These are phyloP conservation scores for Acanthamoeba polyphaga DNA, from an alignment of 208 protist genomes.

Conservation along the genomic window DNA sequence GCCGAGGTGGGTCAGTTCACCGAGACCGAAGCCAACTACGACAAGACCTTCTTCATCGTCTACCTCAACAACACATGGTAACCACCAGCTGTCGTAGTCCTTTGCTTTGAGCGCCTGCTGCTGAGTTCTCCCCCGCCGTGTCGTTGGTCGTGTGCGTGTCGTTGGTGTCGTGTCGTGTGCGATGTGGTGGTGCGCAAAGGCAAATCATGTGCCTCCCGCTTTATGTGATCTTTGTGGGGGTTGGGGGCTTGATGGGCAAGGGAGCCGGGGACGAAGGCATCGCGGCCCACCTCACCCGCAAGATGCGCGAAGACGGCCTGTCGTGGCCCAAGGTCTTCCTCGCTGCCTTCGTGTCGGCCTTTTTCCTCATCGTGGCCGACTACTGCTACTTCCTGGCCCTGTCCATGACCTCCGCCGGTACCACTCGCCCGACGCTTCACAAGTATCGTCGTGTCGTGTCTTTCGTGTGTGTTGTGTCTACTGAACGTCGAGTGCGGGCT, in stretches of 20 bases:
- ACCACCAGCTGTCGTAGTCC: background rate
- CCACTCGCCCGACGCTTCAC: too few relatives aligned
- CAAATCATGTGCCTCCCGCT: slow-evolving; percentile 29
- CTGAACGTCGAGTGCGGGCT: background rate
- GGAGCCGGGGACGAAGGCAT: background rate
- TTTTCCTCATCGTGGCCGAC: slow-evolving; percentile 30
- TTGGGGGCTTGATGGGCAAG: background rate
- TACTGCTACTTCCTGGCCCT: slow-evolving; percentile 28
- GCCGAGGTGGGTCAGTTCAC: slow-evolving; percentile 27
- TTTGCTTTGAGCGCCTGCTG: background rate
- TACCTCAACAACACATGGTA: slow-evolving; percentile 44
- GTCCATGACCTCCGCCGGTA: slow-evolving; percentile 26
- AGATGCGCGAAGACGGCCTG: slow-evolving; percentile 4
- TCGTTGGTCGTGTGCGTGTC: background rate
- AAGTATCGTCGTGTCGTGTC: background rate
- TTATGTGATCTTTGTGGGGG: background rate
- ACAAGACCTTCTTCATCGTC: slow-evolving; percentile 52
- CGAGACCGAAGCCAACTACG: background rate
- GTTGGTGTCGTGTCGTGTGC: background rate
- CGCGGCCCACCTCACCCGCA: background rate
- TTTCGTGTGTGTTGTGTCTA: background rate
- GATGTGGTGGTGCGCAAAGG: background rate
- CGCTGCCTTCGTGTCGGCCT: background rate
- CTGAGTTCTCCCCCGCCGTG: background rate
- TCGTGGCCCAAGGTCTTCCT: slow-evolving; percentile 12